A percentile compares a stretch with the other conserved stretches of the same genome.
Evolutionary conservation across 805 yeast genomes (phyloP).

Genomic region (Kodamaea jinghongensis): DNA sequence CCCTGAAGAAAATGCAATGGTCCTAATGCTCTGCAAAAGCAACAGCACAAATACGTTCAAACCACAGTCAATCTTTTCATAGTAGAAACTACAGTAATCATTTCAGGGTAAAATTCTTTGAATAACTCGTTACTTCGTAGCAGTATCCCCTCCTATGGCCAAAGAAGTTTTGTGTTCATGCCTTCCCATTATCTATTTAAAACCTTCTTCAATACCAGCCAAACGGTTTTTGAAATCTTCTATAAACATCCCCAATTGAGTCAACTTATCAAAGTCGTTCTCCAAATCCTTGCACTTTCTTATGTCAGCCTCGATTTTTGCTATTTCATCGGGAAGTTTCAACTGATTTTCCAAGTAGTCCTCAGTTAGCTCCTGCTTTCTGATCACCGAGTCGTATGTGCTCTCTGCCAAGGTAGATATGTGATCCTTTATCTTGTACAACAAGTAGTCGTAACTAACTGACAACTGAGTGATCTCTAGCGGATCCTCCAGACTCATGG

Average conservation of each 20-base stretch:
- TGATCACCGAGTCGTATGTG: conserved; percentile 29
- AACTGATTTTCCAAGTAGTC: conserved; percentile 21
- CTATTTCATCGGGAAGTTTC: conserved; percentile 39
- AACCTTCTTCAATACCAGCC: conserved; percentile 15
- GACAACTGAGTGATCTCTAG: conserved; percentile 59
- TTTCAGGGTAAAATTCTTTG: no score
- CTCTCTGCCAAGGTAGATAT: conserved; percentile 45
- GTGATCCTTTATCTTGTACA: conserved; percentile 59
- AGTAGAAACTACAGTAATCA: no score
- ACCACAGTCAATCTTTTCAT: no score
- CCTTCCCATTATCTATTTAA: no score
- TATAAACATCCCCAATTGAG: conserved; percentile 42
- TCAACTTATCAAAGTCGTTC: conserved; percentile 49
- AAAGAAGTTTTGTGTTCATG: no score
- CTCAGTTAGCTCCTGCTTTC: conserved; percentile 30
- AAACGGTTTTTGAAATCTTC: conserved; percentile 22
- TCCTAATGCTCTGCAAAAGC: no score
- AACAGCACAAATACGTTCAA: no score
- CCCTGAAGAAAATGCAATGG: no score
- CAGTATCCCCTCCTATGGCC: no score
- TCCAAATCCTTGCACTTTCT: conserved; percentile 50
- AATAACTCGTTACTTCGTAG: no score
- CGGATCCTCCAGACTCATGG: conserved; percentile 44
- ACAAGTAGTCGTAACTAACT: conserved; percentile 60
- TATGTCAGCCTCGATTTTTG: conserved; percentile 38